Evolutionary conservation across 1,139 yeast genomes (phyloP).

Genomic region (Zygosaccharomyces pseudobailii): DNA sequence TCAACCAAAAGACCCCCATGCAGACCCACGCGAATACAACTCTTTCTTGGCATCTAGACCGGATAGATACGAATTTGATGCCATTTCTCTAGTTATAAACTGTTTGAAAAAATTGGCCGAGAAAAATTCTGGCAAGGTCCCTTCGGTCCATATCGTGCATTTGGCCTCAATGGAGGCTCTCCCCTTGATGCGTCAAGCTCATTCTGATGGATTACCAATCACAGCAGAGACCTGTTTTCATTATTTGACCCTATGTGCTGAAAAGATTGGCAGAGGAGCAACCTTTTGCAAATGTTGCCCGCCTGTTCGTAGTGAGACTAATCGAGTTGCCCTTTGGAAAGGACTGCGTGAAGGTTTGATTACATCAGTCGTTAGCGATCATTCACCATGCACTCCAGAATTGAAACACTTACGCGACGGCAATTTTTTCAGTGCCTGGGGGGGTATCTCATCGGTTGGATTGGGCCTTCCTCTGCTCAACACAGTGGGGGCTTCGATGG

Average conservation of each 20-base stretch:
- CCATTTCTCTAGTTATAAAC: constrained; percentile 64
- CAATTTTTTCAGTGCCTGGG: constrained; percentile 92
- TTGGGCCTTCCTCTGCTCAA: constrained; percentile 76
- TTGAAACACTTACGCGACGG: constrained; percentile 77
- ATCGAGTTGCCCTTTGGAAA: constrained; percentile 69
- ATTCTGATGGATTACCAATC: constrained; percentile 41
- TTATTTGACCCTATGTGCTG: constrained; percentile 73
- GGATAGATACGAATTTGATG: constrained; percentile 79
- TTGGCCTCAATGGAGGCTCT: constrained; percentile 79
- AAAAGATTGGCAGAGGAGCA: constrained; percentile 64
- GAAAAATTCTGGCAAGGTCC: constrained; percentile 32
- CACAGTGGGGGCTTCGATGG: constrained; percentile 61
- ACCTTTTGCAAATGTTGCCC: constrained; percentile 94
- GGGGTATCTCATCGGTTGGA: constrained; percentile 93
- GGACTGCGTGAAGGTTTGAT: constrained; percentile 63
- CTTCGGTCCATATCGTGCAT: constrained; percentile 88
- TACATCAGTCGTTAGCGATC: constrained; percentile 89
- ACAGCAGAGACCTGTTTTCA: constrained; percentile 95
- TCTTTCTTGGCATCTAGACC: constrained; percentile 84
- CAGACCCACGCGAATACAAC: constrained; percentile 65
- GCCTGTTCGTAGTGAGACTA: constrained; percentile 74
- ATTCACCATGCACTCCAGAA: constrained; percentile 93
- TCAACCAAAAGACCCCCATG: constrained; percentile 48
- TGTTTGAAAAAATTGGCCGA: constrained; percentile 44
- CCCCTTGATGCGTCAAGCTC: constrained; percentile 66